Base-by-base conservation (phyloP, 306 rosid genomes). In the Astragalus membranaceus region DNA sequence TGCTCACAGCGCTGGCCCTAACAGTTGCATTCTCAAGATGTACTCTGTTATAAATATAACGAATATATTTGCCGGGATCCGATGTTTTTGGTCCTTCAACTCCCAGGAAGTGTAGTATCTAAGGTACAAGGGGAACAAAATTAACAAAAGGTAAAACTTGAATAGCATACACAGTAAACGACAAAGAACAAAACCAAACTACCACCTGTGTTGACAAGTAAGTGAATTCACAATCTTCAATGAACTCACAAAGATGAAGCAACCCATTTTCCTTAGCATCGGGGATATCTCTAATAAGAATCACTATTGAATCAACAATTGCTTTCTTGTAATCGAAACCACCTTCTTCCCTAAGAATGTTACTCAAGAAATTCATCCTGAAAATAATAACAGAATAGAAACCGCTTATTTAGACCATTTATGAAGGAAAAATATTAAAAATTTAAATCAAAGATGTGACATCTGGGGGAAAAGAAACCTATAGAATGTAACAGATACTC, bases 11-110 rank as follows among this genome's bases (percentile, higher is more conserved):
- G 79, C 97, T 78, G 55, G 99, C 97, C 74, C 99, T 83, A 36
- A 94, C 99, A 64, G 99, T 94, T 13, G 97, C 95, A 84, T 94
- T 94, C 79, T 94, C 99, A 79, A 94, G 99, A 88, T 94, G 99
- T 35, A 94, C 97, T 67, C 99, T 84, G 61, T 94, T 94, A 82
- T 91, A 94, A 62, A 94, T 94, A 69, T 91, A 94, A 11, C 97
- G 90, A 64, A 91, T 94, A 66, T 90, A 94, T 80, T 94, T 94
- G 91, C 97, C 86, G 59, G 99, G 97, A 81, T 94, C 99, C 11
- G 94, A 83, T 62, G 99, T 91, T 87, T 91, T 94, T 65, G 99
- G 99, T 58, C 99, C 99, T 83, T 94, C 99, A 73, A 91, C 82
- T 41, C 99, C 97, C 81, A 94, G 81, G 79, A 94, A 94, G 84